Evolutionary conservation across 495 filamentous ascomycete species (phyloP), one percentile per base, ranked within the genome.

Genomic region (Xylaria acuta): DNA sequence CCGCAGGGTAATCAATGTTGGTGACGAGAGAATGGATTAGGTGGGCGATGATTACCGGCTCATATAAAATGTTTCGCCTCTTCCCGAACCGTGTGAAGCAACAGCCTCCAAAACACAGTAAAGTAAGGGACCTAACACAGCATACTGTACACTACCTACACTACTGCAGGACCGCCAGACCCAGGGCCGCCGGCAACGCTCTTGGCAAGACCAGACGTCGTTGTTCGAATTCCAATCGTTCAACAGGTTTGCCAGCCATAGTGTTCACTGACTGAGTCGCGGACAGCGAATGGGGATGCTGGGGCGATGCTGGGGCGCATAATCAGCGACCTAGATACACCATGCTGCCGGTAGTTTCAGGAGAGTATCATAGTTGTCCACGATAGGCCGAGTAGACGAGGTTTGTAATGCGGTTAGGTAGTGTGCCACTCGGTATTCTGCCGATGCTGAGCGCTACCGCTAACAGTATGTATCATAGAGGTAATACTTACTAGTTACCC

Each of bases 21-120:
- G 22, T 9, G 32, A 40, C 9, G 47, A 25, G 66, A 30, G 20
- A 67, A 9, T 53, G 36, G n/a, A 45, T 36, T 59, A 32, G 56
- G 20, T 22, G 58, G 34, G 30, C 30, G 34, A 38, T 12, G 34
- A 36, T 40, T 38, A 60, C 34, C 66, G 66, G 53, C 66, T 41
- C 43, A 51, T 69, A 51, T 69, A 36, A 45, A 41, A 53, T 56
- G 66, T 69, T 59, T 59, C 51, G 51, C 51, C 66, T 54, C 66
- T 58, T 68, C 18, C 51, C 34, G 22, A 53, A 53, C 49, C 41
- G 38, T 36, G 30, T 41, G n/a, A 64, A n/a, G 34, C 20, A 40
- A 38, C 60, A 49, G 25, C 25, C 41, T 27, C 41, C 14, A 22
- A 47, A 38, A 38, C 36, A 38, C 36, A 38, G 32, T 9, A 43